phyloP scores from a whole-genome alignment of 2,329 filamentous ascomycete genomes.

The Ceratocystis ficicola region DNA sequence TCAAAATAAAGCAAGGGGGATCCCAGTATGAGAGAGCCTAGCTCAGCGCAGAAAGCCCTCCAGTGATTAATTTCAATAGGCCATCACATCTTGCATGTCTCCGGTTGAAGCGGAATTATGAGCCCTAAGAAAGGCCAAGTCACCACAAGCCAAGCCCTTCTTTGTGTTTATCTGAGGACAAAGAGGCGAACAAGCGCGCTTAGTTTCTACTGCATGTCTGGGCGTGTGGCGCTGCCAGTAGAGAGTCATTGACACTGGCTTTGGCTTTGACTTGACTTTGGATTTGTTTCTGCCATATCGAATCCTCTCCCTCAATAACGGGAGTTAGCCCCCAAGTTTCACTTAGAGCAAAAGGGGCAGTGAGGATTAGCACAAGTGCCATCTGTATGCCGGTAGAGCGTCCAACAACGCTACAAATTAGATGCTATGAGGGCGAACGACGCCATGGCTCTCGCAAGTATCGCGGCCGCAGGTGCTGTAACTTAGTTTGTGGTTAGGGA shows the following conservation, averaged over 20 bases:
- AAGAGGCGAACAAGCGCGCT: background rate
- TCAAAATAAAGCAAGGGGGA: background rate
- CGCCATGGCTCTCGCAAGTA: background rate
- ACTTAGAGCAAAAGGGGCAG: background rate
- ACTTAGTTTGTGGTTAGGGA: background rate
- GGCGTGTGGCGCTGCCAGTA: background rate
- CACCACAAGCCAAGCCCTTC: background rate
- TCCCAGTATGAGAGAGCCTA: background rate
- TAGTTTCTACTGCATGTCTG: background rate
- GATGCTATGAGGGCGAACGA: background rate
- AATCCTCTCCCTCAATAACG: background rate
- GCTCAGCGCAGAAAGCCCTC: background rate
- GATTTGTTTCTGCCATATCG: background rate
- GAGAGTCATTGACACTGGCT: background rate
- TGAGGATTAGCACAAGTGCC: background rate
- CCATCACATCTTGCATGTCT: background rate
- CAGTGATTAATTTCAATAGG: too few species aligned
- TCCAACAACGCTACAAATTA: background rate
- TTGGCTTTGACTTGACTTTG: background rate
- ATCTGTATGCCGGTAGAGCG: background rate
- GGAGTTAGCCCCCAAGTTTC: background rate
- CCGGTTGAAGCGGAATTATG: background rate
- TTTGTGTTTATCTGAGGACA: background rate
- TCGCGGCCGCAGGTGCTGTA: background rate
- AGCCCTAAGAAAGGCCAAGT: background rate